These are phyloP conservation scores for Lenwebbia sp. DNA, from an alignment of 345 rosid genomes.

Conservation along the genomic window DNA sequence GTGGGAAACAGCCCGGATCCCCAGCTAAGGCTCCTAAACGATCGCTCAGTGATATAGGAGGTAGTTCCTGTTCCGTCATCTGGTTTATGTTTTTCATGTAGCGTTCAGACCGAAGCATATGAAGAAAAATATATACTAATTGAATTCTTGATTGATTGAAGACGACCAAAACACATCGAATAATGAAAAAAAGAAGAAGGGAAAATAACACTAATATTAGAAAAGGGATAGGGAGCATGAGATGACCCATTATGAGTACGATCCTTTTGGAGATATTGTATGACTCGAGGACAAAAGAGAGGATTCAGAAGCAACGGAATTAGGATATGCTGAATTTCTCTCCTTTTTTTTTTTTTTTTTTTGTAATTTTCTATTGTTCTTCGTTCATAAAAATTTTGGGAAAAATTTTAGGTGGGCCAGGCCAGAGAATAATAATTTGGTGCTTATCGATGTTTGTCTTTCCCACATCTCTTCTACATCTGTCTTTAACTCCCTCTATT, in stretches of 20 bases:
- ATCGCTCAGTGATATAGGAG: too few relatives aligned
- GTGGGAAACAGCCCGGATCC: too few relatives aligned
- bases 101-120: not conserved
- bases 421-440: not conserved
- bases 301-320: not conserved
- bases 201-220: not conserved
- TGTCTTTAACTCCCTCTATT: not conserved
- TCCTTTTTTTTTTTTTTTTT: too few relatives aligned
- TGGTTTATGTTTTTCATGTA: too few relatives aligned
- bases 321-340: not conserved
- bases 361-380: not conserved
- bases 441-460: not conserved
- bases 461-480: not conserved
- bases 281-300: not conserved
- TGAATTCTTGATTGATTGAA: not conserved
- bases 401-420: not conserved
- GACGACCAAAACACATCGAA: not conserved
- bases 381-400: not conserved
- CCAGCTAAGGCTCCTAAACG: too few relatives aligned
- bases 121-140: not conserved
- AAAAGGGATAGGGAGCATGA: not conserved
- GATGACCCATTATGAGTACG: not conserved
- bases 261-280: not conserved
- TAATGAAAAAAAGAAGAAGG: not conserved
- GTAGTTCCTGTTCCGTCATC: too few relatives aligned